Evolutionary conservation across 768 basidiomycete species (phyloP).

Genomic region (Lyophyllum shimeji): DNA sequence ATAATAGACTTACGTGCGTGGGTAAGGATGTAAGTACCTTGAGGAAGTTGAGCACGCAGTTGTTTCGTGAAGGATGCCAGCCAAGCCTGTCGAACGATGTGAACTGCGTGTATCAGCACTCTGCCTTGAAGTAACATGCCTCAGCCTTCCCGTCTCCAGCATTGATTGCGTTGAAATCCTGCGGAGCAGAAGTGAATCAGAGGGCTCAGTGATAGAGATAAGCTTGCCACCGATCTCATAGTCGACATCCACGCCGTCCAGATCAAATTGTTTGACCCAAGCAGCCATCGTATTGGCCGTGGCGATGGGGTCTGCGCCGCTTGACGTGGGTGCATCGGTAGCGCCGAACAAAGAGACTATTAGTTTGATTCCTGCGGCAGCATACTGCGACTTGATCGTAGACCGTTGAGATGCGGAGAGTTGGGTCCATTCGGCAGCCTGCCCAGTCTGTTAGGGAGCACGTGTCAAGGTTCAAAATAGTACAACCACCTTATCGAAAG

Average conservation of each 20-base stretch:
- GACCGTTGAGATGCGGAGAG: conserved; percentile 38
- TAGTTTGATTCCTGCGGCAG: conserved; percentile 56
- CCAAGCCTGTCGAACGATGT: conserved; percentile 34
- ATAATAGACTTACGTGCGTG: conserved; percentile 46
- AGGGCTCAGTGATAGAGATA: not conserved
- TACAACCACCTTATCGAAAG: conserved; percentile 30
- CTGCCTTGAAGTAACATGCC: conserved; percentile 23
- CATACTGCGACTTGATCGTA: conserved; percentile 45
- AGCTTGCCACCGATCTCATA: conserved; percentile 36
- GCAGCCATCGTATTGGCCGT: conserved; percentile 51
- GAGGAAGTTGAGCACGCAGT: conserved; percentile 46
- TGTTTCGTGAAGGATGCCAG: conserved; percentile 49
- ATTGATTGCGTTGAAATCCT: conserved; percentile 55
- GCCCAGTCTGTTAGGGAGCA: not conserved
- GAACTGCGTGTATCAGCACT: no score
- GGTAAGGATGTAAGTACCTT: conserved; percentile 47
- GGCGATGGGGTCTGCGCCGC: conserved; percentile 43
- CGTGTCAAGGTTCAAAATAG: not conserved
- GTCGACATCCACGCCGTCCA: conserved; percentile 63
- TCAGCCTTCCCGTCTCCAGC: conserved; percentile 43
- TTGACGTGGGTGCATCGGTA: conserved; percentile 44
- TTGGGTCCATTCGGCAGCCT: conserved; percentile 45
- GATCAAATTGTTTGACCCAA: conserved; percentile 46
- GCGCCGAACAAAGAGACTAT: conserved; percentile 58
- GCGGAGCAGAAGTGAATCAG: not conserved